Conservation (phyloP, 2,329 filamentous ascomycete genomes). For the Aspergillus tubingensis region DNA sequence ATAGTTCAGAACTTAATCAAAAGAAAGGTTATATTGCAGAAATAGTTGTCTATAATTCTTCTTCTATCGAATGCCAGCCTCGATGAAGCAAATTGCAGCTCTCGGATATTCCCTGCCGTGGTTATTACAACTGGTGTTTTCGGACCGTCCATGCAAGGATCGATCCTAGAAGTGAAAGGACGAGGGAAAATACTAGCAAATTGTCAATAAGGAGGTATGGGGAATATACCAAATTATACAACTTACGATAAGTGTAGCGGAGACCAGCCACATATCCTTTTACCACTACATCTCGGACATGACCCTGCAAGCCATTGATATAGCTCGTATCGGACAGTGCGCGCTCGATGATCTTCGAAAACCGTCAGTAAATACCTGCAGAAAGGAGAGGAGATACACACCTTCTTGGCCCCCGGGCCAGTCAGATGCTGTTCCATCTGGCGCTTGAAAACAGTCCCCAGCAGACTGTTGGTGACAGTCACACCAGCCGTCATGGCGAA, state of each 20-base stretch:
- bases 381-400: not conserved
- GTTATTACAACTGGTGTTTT: constrained; percentile 8
- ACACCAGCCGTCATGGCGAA: constrained; percentile 46
- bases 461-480: constrained; percentile 41
- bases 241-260: constrained; percentile 16
- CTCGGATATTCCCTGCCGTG: not conserved
- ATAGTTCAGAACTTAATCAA: too few relatives aligned
- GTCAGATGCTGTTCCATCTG: constrained; percentile 36
- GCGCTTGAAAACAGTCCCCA: constrained; percentile 38
- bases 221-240: not conserved
- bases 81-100: not conserved
- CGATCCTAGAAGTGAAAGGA: constrained; percentile 11
- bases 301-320: constrained; percentile 9
- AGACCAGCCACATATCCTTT: constrained; percentile 14
- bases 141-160: constrained; percentile 7
- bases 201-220: not conserved
- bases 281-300: constrained; percentile 12
- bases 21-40: not conserved
- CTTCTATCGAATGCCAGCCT: not conserved
- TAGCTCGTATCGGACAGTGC: constrained; percentile 15
- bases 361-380: not conserved
- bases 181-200: not conserved
- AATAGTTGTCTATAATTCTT: not conserved
- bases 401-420: constrained; percentile 28
- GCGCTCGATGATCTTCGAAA: constrained; percentile 11